phyloP scores from a whole-genome alignment of 495 filamentous ascomycete genomes.

The Xylaria scruposa region DNA sequence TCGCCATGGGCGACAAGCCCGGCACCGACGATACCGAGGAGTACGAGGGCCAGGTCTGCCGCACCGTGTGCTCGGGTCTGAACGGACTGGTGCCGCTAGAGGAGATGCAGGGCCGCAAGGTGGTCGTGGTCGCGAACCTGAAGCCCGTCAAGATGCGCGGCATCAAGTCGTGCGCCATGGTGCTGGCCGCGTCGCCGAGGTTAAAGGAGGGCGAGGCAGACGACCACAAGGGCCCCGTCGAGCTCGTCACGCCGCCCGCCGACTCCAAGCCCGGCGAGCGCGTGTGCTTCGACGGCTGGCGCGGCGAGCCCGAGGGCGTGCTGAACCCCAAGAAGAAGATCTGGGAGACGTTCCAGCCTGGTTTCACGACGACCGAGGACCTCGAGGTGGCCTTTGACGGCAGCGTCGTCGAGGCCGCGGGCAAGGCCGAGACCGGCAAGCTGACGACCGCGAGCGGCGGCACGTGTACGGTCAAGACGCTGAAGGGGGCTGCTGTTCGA shows the following conservation, averaged over 20 bases:
- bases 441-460: constrained; percentile 74
- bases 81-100: constrained; percentile 90
- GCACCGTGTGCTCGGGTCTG: constrained; percentile 95
- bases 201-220: constrained; percentile 79
- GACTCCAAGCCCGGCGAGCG: constrained; percentile 81
- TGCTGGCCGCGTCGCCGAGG: constrained; percentile 88
- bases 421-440: constrained; percentile 70
- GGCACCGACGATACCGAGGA: constrained; percentile 86
- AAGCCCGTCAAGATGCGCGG: constrained; percentile 99
- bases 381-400: constrained; percentile 73
- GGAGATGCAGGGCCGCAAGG: constrained; percentile 96
- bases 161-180: constrained; percentile 95
- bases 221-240: constrained; percentile 86
- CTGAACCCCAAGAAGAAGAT: constrained; percentile 99
- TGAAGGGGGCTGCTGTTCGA: constrained; percentile 75
- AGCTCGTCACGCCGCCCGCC: constrained; percentile 87
- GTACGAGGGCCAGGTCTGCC: constrained; percentile 84
- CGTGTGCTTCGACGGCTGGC: constrained; percentile 92
- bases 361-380: constrained; percentile 82
- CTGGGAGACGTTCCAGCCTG: constrained; percentile 94
- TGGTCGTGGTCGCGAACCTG: constrained; percentile 93
- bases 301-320: constrained; percentile 86
- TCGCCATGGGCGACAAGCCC: constrained; percentile 88
- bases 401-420: constrained; percentile 53
- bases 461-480: constrained; percentile 73